Conservation (phyloP, 2,329 filamentous ascomycete genomes). For the Monosporascus sp. region DNA sequence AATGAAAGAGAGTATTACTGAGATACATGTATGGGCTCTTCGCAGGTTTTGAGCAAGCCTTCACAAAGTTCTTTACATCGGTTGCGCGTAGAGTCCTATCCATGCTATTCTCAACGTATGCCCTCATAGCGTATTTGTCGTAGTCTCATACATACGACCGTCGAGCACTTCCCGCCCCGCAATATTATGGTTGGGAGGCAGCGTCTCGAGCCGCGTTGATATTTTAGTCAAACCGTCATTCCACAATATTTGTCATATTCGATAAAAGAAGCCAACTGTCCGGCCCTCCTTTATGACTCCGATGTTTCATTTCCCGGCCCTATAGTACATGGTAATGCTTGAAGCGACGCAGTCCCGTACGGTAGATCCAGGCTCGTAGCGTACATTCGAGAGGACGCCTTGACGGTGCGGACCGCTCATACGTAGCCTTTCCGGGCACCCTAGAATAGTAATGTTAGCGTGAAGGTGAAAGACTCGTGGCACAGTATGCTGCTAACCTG, state of each 20-base stretch:
- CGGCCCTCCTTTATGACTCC: not conserved
- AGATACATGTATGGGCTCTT: too few relatives aligned
- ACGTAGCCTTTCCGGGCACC: slow-evolving; percentile 67
- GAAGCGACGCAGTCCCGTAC: slow-evolving; percentile 7
- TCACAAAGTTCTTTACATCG: too few relatives aligned
- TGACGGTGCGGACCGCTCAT: slow-evolving; percentile 33
- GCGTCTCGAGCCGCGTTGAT: too few relatives aligned
- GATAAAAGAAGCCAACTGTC: slow-evolving; percentile 9
- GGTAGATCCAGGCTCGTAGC: slow-evolving; percentile 13
- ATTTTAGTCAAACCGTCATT: not conserved
- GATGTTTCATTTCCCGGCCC: slow-evolving; percentile 13
- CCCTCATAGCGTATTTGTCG: too few relatives aligned
- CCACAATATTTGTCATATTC: slow-evolving; percentile 8
- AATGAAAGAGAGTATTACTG: too few relatives aligned
- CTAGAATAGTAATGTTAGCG: slow-evolving; percentile 27
- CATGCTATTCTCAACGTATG: too few relatives aligned
- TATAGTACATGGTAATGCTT: slow-evolving; percentile 18
- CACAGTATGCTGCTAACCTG: slow-evolving; percentile 52
- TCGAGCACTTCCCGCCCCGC: too few relatives aligned
- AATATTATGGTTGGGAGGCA: too few relatives aligned
- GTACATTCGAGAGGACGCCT: slow-evolving; percentile 17
- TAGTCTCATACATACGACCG: too few relatives aligned
- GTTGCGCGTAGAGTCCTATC: too few relatives aligned
- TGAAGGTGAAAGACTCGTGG: slow-evolving; percentile 11
- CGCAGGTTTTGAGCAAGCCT: too few relatives aligned